Evolutionary conservation across 768 basidiomycete genomes (phyloP).

Genomic region (Boletus reticuloceps): DNA sequence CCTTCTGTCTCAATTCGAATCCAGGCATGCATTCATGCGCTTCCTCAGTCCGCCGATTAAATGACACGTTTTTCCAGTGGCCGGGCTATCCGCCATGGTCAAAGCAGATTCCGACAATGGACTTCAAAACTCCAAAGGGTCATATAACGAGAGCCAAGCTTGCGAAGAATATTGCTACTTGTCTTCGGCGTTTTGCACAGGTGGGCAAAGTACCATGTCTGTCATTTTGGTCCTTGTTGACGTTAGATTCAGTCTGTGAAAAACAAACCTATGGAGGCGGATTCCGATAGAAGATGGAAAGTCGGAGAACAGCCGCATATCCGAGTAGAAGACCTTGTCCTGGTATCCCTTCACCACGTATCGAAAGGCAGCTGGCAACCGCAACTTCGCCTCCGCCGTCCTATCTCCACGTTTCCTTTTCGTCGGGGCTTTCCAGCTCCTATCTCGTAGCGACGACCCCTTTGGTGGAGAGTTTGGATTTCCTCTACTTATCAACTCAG

Average conservation of each 20-base stretch:
- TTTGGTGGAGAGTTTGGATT: not conserved
- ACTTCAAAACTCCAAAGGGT: conserved; percentile 74
- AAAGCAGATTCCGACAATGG: conserved; percentile 78
- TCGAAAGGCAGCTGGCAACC: conserved; percentile 84
- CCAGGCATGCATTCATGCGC: conserved; percentile 45
- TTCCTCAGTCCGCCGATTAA: not conserved
- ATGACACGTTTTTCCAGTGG: conserved; percentile 48
- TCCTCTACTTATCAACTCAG: not conserved
- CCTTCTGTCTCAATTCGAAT: conserved; percentile 79
- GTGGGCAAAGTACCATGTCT: conserved; percentile 33
- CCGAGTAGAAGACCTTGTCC: conserved; percentile 61
- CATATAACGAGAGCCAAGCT: conserved; percentile 76
- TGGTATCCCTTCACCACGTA: conserved; percentile 80
- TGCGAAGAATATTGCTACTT: conserved; percentile 78
- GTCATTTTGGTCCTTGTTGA: conserved; percentile 1
- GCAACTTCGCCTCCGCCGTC: conserved; percentile 52
- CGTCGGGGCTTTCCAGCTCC: not conserved
- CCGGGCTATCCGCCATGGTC: conserved; percentile 78
- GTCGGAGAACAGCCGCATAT: conserved; percentile 54
- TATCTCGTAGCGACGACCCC: not conserved
- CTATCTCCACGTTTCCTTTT: not conserved
- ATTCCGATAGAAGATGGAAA: conserved; percentile 57
- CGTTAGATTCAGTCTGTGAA: conserved; percentile 43
- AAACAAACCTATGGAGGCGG: conserved; percentile 57
- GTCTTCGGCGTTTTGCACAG: conserved; percentile 64